A percentile compares a stretch with the other conserved stretches of the same genome.
These are phyloP conservation scores for Mycocalia duriaeana DNA, from an alignment of 1,284 basidiomycete species.

Conservation along the genomic window DNA sequence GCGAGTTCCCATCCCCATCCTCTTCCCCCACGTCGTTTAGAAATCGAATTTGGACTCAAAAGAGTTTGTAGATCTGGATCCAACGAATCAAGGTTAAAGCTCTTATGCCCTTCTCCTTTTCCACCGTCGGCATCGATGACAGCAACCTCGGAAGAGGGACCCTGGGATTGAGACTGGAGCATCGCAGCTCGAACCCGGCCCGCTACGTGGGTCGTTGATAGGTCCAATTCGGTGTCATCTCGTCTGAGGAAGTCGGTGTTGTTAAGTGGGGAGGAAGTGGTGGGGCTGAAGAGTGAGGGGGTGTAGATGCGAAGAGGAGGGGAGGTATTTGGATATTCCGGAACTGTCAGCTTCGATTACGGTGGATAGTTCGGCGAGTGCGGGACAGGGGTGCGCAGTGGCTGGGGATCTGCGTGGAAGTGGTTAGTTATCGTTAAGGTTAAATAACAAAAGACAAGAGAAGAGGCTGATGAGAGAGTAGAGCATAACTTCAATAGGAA, in stretches of 20 bases:
- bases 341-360: constrained; percentile 72
- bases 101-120: constrained; percentile 22
- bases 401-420: constrained; percentile 5
- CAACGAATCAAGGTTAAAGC: constrained; percentile 45
- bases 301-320: neutral
- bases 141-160: constrained; percentile 25
- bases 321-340: constrained; percentile 41
- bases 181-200: constrained; percentile 57
- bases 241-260: neutral
- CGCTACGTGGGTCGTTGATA: constrained; percentile 50
- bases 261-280: neutral
- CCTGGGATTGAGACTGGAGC: too few species aligned
- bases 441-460: too few species aligned
- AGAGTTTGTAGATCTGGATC: constrained; percentile 62
- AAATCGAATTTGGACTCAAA: constrained; percentile 43
- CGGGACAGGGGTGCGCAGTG: constrained; percentile 32
- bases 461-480: too few species aligned
- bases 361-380: constrained; percentile 56
- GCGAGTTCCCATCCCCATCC: too few species aligned
- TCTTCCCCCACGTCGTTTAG: too few species aligned
- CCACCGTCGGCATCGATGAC: constrained; percentile 23
- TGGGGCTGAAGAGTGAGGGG: neutral
- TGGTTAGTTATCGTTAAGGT: neutral
- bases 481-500: too few species aligned
- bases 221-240: constrained; percentile 30